Evolutionary conservation across 441 rosid species (phyloP), one percentile per base, ranked within the genome.

Genomic region (Populus tomentosa): DNA sequence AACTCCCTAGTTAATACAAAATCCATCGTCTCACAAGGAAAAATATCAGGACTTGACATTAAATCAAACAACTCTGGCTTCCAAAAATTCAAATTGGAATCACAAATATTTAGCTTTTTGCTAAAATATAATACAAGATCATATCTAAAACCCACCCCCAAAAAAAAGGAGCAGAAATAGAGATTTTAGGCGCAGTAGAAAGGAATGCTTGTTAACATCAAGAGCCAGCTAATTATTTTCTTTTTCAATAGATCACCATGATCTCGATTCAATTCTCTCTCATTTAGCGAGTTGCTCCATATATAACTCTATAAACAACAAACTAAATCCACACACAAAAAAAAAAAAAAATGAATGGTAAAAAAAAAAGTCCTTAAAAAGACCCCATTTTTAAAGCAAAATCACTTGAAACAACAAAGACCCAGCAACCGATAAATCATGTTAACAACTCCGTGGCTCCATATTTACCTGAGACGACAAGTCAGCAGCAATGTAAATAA

Each of bases 401-500:
- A 11, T 11, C 20, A 30, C 33, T 13, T 3, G 23, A 50, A 66
- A 78, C 53, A 66, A 35, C 76, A 11, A 65, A 65, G 13, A 36
- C 32, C 61, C n/a, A 8, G 23, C 7, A n/a, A 65, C 5, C 10
- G 1, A 36, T 10, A 10, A 5, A 2, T 33, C 18, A 32, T 23
- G 46, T 30, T 14, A 72, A 24, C 40, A 7, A 4, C 32, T 10
- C 4, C 2, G n/a, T 35, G 21, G 21, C 7, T 11, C 67, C 28
- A 23, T 32, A 46, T 11, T 77, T 70, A 92, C 97, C 99, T 95
- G 98, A 82, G 98, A 86, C n/a, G 98, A 91, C 80, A 95, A 82
- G 81, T 92, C 97, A 21, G 95, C 94, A 26, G 95, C 97, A 7
- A 82, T 78, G 81, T 94, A 95, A 76, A 91, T 89, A 69, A 89